Evolutionary conservation across 208 protist species (phyloP), one percentile per base, ranked within the genome.

Genomic region (Acanthamoeba culbertsoni): DNA sequence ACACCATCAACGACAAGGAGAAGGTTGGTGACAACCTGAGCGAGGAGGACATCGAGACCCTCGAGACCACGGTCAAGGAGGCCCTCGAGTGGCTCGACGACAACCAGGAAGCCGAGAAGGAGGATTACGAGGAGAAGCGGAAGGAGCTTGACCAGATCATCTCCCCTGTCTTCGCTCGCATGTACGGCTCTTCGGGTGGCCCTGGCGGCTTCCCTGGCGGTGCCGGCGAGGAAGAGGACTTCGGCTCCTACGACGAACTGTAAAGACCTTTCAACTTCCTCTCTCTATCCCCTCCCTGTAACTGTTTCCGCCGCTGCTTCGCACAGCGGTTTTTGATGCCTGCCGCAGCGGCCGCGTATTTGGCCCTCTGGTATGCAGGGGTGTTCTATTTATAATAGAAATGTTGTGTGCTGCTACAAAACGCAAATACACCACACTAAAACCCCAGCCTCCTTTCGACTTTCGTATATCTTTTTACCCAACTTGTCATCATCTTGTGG

Each of bases 121-220:
- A 98, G 42, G 97, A 97, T 51, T 96, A 95, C 28, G 96, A 97
- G 63, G 94, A 95, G 28, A 63, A 96, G 84, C 94, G 95, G 48
- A 96, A 97, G 91, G 93, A 91, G 40, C 68, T 98, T 10, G 96
- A 97, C 86, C 94, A 95, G 28, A 77, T 96, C 2, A 93, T 94
- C 93, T 93, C 96, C 62, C 98, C 98, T 40, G 98, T 98, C 94
- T 96, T 98, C 73, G 79, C 94, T 33, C 97, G 97, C 77, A 75
- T 98, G 55, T 98, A 98, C 95, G 33, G 95, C 68, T 91, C 75
- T 40, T 59, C 86, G n/a, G 35, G 42, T 40, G 57, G 63, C 20
- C n/a, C 40, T 28, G 63, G 4, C 33, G 75, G 88, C 73, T 84
- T 84, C 65, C 53, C 59, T n/a, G 33, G 62, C 65, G 57, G 63